Evolutionary conservation across 192 early-diverging fungal species (phyloP), one percentile per base, ranked within the genome.

Genomic region (Lobosporangium transversale): DNA sequence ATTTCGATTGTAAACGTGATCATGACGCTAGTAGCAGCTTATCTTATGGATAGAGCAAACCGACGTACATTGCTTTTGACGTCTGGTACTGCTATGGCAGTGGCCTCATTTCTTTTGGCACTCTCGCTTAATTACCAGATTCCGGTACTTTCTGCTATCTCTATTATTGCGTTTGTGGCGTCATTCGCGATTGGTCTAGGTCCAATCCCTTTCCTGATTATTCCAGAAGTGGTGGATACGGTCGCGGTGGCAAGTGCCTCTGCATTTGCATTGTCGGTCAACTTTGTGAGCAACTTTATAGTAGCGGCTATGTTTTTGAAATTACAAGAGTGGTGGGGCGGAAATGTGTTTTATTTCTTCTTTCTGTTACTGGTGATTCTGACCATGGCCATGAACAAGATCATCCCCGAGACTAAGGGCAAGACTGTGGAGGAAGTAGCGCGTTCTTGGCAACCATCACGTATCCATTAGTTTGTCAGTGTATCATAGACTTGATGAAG

Each of bases 131-230:
- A 83, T 11, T 53, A 87, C 20, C 65, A 82, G 27, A 78, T 81
- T 10, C 66, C 86, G 1, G 80, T 87, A n/a, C 85, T 92, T 21
- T 82, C 88, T 0, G 84, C 88, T 3, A 62, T 91, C 55, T 85
- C 89, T 21, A 76, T 91, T 15, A 87, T 95, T 62, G 88, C 82
- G 17, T 90, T 93, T 82, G 93, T 94, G 17, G 92, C 87, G 1
- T 68, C 87, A 11, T 97, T 90, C 85, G 93, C 86, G 11, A 83
- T 91, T 62, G 95, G 86, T 43, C 71, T 89, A 9, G 95, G 95
- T 4, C 91, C 92, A n/a, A 93, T 97, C 54, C 92, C 95, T 2
- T 97, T 92, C 45, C 58, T 93, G 29, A 88, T 89, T 18, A 87
- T 88, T 7, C 89, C 90, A 17, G 92, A 93, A 78, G 60, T 93